Conservation (phyloP, 2,329 filamentous ascomycete genomes). For the Cytospora piceae region DNA sequence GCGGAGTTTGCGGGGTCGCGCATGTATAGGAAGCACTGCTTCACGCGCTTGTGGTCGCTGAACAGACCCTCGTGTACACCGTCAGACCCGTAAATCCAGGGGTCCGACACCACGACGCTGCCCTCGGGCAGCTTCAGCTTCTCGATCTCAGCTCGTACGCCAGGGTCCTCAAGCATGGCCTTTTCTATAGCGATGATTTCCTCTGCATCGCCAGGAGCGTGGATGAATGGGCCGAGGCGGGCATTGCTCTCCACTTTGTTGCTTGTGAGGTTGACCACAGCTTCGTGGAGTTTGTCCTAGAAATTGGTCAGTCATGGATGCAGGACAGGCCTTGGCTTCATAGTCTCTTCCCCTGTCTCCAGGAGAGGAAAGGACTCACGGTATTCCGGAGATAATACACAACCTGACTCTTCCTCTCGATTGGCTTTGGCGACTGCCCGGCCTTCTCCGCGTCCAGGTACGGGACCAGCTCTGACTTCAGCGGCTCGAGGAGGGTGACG, state of each 20-base stretch:
- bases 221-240: conserved; percentile 60
- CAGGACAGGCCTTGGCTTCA: no score
- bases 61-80: conserved; percentile 52
- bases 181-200: conserved; percentile 64
- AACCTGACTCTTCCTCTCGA: conserved; percentile 57
- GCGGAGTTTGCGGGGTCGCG: conserved; percentile 61
- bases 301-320: neutral
- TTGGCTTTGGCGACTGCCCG: conserved; percentile 43
- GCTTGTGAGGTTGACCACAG: conserved; percentile 54
- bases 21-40: conserved; percentile 70
- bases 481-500: conserved; percentile 62
- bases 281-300: conserved; percentile 66
- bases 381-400: conserved; percentile 65
- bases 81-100: conserved; percentile 67
- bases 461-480: conserved; percentile 54
- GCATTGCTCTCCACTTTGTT: conserved; percentile 59
- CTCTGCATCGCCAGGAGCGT: conserved; percentile 62
- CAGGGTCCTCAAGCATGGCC: conserved; percentile 56
- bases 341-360: neutral
- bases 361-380: conserved; percentile 43
- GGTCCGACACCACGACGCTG: conserved; percentile 61
- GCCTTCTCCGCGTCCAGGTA: conserved; percentile 55
- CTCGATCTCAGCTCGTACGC: conserved; percentile 62
- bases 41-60: conserved; percentile 51
- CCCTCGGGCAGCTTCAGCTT: conserved; percentile 66